Evolutionary conservation across 2,329 filamentous ascomycete species (phyloP).

Genomic region (Trichoderma sp.): DNA sequence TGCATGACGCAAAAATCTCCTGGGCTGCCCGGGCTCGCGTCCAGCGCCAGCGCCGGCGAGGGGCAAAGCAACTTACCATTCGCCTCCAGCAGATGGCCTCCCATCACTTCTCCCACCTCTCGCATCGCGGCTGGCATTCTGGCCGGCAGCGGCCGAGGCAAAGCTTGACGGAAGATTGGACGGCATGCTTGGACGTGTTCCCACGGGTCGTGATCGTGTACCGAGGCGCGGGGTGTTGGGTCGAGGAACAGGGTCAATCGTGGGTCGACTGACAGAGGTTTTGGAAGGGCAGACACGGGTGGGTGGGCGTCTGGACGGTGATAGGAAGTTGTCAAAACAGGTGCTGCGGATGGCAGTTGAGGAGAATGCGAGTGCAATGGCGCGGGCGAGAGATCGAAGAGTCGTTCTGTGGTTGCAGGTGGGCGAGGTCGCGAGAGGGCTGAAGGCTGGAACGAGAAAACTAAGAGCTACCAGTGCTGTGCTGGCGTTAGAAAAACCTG

Average conservation of each 20-base stretch:
- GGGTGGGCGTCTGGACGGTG: conserved; percentile 14
- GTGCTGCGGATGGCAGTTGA: conserved; percentile 14
- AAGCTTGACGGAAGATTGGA: conserved; percentile 81
- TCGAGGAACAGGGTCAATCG: conserved; percentile 19
- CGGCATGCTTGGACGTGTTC: conserved; percentile 55
- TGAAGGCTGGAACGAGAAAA: conserved; percentile 29
- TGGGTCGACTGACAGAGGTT: conserved; percentile 19
- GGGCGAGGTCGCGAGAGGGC: conserved; percentile 30
- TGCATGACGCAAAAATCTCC: conserved; percentile 33
- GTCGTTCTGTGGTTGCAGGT: conserved; percentile 26
- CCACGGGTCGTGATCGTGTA: conserved; percentile 23
- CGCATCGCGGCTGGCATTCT: conserved; percentile 63
- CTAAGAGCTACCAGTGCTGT: conserved; percentile 27
- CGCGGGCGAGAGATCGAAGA: conserved; percentile 19
- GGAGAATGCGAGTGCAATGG: conserved; percentile 20
- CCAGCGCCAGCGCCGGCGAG: conserved; percentile 18
- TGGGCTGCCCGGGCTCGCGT: conserved; percentile 7
- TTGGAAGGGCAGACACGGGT: conserved; percentile 25
- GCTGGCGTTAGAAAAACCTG: conserved; percentile 40
- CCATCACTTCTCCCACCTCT: conserved; percentile 61
- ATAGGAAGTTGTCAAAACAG: conserved; percentile 1
- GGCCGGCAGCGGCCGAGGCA: conserved; percentile 79
- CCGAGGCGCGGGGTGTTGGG: conserved; percentile 26
- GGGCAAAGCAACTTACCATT: conserved; percentile 65
- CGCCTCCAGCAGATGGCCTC: conserved; percentile 61